Percentiles rank a stretch among this genome's conserved stretches.
Conservation (phyloP, 2,329 filamentous ascomycete species). For the Alternaria alternata region DNA sequence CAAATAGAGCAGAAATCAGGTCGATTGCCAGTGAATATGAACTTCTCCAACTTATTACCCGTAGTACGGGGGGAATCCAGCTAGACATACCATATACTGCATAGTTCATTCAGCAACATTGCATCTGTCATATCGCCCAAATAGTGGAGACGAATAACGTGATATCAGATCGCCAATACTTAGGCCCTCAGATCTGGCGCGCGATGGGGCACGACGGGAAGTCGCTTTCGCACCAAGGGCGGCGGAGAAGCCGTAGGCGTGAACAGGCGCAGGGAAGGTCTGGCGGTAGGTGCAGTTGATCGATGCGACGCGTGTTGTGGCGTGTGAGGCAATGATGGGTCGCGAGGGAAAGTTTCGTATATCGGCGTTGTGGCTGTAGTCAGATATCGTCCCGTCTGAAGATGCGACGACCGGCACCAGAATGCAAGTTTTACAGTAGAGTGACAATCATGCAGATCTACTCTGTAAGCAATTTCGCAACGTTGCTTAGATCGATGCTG, state of each 20-base stretch:
- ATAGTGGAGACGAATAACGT: conserved; percentile 13
- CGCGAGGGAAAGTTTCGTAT: conserved; percentile 5
- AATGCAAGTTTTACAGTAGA: conserved; percentile 1
- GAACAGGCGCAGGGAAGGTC: conserved; percentile 6
- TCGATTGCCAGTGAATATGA: neutral
- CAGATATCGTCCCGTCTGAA: neutral
- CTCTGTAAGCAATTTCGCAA: conserved; percentile 6
- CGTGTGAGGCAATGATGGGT: conserved; percentile 9
- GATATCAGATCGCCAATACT: conserved; percentile 9
- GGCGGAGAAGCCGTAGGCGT: conserved; percentile 3
- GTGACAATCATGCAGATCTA: conserved; percentile 1
- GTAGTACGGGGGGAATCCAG: conserved; percentile 1
- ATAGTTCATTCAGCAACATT: conserved; percentile 53
- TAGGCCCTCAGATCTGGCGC: conserved; percentile 10
- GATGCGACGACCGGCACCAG: conserved; percentile 9
- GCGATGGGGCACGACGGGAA: conserved; percentile 7
- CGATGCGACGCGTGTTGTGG: neutral
- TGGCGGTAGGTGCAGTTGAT: conserved; percentile 2
- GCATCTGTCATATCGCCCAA: conserved; percentile 42
- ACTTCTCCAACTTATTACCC: conserved; percentile 2
- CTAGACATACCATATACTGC: conserved; percentile 56
- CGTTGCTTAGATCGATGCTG: conserved; percentile 5
- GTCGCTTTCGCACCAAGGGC: neutral
- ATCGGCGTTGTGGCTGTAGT: conserved; percentile 11
- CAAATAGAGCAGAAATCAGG: neutral